Base-by-base conservation (phyloP, 2,329 filamentous ascomycete genomes). In the Ophiosphaerella herpotricha region DNA sequence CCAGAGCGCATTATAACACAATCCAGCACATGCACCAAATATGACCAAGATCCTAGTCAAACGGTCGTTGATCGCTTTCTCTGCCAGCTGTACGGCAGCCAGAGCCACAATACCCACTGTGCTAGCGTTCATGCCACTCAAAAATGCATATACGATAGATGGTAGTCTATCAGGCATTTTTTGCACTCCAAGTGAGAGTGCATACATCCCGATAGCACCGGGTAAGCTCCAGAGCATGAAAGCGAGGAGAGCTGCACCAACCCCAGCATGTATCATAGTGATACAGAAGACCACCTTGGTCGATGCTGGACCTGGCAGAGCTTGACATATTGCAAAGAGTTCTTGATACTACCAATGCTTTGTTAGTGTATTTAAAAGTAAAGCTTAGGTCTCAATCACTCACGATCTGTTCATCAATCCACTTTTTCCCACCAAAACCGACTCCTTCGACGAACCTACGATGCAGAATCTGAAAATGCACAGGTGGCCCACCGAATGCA, bases 221-320 rank as follows among this genome's bases (percentile, higher is more conserved):
- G 88, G 88, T 0, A 91, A 73, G 67, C 84, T 83, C 86, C 87
- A 90, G 1, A 88, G 64, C 0, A 86, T 53, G 54, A 90, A 87
- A 0, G 76, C 79, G 1, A 87, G 55, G 1, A 88, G 6, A 0
- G 85, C 87, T 0, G 80, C 74, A 2, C 82, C 46, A 4, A 86
- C 74, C 0, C 86, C 86, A 9, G 80, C 80, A 52, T 84, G 85
- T 8, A 89, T 80, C 14, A 88, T 70, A 33, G 85, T 83, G 35
- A 90, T 83, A 51, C 82, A 87, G 52, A 88, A 90, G 0, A 83
- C 66, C 82, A 90, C 87, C 64, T 90, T 90, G 1, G 87, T 90
- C 54, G 83, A 87, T 0, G 60, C 87, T 0, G 87, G 88, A 0
- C 87, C 87, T 0, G 84, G 85, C 2, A 90, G 76, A 1, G 84